These are phyloP conservation scores for Sonneratia caseolaris DNA, from an alignment of 345 rosid species.

Conservation along the genomic window DNA sequence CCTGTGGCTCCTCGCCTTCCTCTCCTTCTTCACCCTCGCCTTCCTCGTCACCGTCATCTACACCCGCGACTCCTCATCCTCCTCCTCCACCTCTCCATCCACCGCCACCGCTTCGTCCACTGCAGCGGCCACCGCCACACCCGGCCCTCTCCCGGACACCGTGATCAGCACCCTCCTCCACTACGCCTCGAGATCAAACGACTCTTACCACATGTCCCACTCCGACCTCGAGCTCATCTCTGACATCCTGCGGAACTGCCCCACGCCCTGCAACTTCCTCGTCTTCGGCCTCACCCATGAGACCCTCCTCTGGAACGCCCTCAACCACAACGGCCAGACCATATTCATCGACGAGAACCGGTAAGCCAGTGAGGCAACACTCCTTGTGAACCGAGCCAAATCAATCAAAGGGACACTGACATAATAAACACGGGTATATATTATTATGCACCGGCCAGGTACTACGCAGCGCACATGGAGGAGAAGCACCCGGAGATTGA, in stretches of 20 bases:
- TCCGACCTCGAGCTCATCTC: conserved; percentile 68
- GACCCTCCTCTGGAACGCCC: conserved; percentile 87
- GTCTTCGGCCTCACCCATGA: conserved; percentile 89
- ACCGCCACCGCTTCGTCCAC: conserved; percentile 8
- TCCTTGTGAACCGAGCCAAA: too few species aligned
- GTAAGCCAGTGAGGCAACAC: not conserved
- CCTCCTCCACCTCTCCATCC: conserved; percentile 12
- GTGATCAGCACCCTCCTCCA: conserved; percentile 75
- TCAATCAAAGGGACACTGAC: too few species aligned
- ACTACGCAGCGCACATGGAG: conserved; percentile 86
- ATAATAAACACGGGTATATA: not conserved
- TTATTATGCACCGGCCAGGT: conserved; percentile 7
- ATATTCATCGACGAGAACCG: conserved; percentile 86
- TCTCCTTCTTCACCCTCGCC: conserved; percentile 71
- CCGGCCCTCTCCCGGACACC: conserved; percentile 34
- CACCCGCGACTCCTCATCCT: conserved; percentile 21
- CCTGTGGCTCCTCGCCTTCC: conserved; percentile 70
- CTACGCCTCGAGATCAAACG: conserved; percentile 75
- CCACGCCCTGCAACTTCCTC: conserved; percentile 78
- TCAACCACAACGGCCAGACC: conserved; percentile 81
- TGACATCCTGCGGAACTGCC: conserved; percentile 67
- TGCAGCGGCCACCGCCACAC: conserved; percentile 1
- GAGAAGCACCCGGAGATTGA: conserved; percentile 86
- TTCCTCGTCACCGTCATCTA: conserved; percentile 71
- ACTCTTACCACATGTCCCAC: conserved; percentile 63